Base-by-base conservation (phyloP, 176 grass and related monocot genomes). In the Paspalum vaginatum region DNA sequence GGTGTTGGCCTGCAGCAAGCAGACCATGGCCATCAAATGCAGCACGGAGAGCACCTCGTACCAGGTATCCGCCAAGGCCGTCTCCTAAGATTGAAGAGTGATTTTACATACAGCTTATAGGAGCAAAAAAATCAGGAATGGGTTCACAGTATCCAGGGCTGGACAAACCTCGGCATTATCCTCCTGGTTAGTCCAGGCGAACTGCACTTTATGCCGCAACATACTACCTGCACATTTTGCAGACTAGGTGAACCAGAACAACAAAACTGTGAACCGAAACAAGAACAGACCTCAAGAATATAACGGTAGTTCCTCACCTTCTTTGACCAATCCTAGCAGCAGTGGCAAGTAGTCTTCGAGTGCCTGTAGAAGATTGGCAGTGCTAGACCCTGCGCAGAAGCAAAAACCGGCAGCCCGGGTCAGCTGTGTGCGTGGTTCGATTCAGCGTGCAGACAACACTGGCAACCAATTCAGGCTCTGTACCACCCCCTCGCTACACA, bases 1-100 rank as follows among this genome's bases (percentile, higher is more conserved):
- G 68, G 85, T 65, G 88, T 98, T 98, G 42, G 90, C 92, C 78
- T 95, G 92, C 62, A 83, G 82, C 71, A 98, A 70, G 66, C 89
- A 98, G 46, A 98, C 72, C 88, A 94, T 85, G 73, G 92, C 85
- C 92, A 98, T 95, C 87, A 98, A 85, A 82, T 98, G 92, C 68
- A 98, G 84, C 58, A 95, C 90, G 70, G 96, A 98, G 24, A 98
- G 74, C 58, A 93, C 92, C 88, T 98, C 96, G 57, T 98, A 98
- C 96, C 92, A 98, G 61, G 89, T 90, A 76, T 98, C 90, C 68
- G 81, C 7, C 80, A 98, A 89, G 42, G 72, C 61, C 74, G 90
- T 98, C 89, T 98, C 96, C 96, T 98, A 85, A 68, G 51, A 85
- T 52, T 56, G 41, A 42, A 75, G 47, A 74, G 8, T 58, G 68